Evolutionary conservation across 116 monocot species (phyloP).

Genomic region (Papilionanthe hybrid): DNA sequence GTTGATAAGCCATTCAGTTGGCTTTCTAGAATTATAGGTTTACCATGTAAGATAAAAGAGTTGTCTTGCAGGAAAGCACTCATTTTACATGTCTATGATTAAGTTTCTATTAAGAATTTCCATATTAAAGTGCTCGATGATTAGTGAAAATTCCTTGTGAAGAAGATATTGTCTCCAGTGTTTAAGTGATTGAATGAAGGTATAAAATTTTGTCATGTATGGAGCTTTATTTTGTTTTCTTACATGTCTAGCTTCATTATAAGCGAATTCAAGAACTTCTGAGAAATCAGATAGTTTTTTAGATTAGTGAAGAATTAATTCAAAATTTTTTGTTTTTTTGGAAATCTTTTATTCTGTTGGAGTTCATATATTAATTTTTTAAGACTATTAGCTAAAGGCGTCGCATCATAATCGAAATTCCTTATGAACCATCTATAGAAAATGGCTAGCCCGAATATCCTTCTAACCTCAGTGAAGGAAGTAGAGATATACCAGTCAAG

Average conservation of each 20-base stretch:
- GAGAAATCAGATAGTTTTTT: not conserved
- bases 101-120: not conserved
- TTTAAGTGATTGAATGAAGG: not conserved
- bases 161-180: not conserved
- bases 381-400: too few relatives aligned
- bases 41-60: not conserved
- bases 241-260: not conserved
- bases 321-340: not conserved
- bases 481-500: too few relatives aligned
- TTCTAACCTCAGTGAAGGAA: not conserved
- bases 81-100: not conserved
- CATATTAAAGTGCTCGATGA: not conserved
- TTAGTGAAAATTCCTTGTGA: not conserved
- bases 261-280: not conserved
- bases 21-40: not conserved
- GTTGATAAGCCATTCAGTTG: not conserved
- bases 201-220: not conserved
- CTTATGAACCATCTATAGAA: not conserved
- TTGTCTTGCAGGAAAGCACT: not conserved
- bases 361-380: not conserved
- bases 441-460: not conserved
- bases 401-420: not conserved
- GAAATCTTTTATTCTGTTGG: not conserved
- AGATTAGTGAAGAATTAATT: not conserved
- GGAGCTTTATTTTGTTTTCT: not conserved